Percentiles rank a stretch among this genome's conserved stretches.
Evolutionary conservation across 768 basidiomycete species (phyloP).

Genomic region (Podaxis sp.): DNA sequence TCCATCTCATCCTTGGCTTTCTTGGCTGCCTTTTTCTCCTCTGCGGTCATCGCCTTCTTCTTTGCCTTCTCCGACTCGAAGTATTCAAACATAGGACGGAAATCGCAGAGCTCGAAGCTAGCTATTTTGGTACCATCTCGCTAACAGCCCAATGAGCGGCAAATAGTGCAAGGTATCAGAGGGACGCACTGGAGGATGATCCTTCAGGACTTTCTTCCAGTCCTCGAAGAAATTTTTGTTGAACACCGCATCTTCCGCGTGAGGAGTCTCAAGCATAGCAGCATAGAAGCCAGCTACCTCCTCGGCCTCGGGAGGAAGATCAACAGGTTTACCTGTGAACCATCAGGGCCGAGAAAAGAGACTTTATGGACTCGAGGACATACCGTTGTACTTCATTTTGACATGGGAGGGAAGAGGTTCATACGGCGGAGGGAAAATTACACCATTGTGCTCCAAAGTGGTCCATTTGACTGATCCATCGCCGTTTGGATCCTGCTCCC

Average conservation of each 20-base stretch:
- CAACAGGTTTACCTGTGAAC: constrained; percentile 65
- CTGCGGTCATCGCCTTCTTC: constrained; percentile 81
- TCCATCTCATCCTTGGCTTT: constrained; percentile 82
- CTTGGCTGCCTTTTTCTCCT: constrained; percentile 92
- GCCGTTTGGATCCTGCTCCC: constrained; percentile 72
- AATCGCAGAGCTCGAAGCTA: constrained; percentile 82
- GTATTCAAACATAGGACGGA: constrained; percentile 90
- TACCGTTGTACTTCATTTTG: constrained; percentile 96
- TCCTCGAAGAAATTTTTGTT: constrained; percentile 96
- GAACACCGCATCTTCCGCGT: constrained; percentile 85
- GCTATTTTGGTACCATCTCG: constrained; percentile 72
- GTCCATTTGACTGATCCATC: constrained; percentile 88
- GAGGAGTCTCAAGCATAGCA: constrained; percentile 89
- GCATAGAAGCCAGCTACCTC: constrained; percentile 98
- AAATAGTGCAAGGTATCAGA: neutral
- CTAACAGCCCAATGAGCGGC: constrained; percentile 32
- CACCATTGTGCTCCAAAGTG: constrained; percentile 92
- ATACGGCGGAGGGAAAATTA: constrained; percentile 95
- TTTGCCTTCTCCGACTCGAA: constrained; percentile 91
- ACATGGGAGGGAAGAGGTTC: constrained; percentile 76
- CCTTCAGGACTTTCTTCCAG: constrained; percentile 73
- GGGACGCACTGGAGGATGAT: constrained; percentile 76
- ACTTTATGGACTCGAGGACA: constrained; percentile 20
- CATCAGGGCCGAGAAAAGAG: constrained; percentile 5
- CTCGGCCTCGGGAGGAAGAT: constrained; percentile 83